Evolutionary conservation across 768 basidiomycete genomes (phyloP).

Genomic region (Kwoniella europaea): DNA sequence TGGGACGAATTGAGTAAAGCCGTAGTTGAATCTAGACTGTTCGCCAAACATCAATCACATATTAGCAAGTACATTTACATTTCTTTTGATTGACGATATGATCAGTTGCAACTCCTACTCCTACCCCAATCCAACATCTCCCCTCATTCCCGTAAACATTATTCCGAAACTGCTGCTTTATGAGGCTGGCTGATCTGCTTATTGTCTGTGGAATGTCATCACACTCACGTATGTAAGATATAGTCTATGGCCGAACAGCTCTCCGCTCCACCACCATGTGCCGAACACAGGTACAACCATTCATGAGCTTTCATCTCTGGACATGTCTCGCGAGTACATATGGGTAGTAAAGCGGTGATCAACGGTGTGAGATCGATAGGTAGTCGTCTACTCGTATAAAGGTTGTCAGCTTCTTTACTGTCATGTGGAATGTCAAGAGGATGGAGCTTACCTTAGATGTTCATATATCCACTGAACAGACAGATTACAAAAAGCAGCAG

Average conservation of each 20-base stretch:
- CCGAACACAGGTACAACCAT: constrained; percentile 95
- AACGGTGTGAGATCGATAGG: constrained; percentile 58
- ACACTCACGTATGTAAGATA: constrained; percentile 58
- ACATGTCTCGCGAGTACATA: constrained; percentile 79
- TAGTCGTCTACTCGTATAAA: constrained; percentile 44
- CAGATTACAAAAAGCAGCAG: no score
- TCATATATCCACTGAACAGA: constrained; percentile 58
- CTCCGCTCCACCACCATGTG: constrained; percentile 66
- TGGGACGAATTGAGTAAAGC: constrained; percentile 87
- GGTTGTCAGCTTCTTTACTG: neutral
- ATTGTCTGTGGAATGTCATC: neutral
- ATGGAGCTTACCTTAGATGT: constrained; percentile 54
- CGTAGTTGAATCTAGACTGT: constrained; percentile 86
- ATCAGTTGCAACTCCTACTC: no score
- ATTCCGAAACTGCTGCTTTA: no score
- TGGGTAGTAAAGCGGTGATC: constrained; percentile 45
- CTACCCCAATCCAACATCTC: no score
- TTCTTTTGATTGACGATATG: no score
- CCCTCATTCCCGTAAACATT: no score
- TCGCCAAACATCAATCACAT: no score
- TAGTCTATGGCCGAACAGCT: constrained; percentile 99
- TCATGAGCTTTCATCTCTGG: constrained; percentile 99
- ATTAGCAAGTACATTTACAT: no score
- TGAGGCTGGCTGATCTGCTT: neutral
- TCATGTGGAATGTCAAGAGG: neutral